Evolutionary conservation across 176 grass and related monocot species (phyloP).

Genomic region (Eleusine indica): DNA sequence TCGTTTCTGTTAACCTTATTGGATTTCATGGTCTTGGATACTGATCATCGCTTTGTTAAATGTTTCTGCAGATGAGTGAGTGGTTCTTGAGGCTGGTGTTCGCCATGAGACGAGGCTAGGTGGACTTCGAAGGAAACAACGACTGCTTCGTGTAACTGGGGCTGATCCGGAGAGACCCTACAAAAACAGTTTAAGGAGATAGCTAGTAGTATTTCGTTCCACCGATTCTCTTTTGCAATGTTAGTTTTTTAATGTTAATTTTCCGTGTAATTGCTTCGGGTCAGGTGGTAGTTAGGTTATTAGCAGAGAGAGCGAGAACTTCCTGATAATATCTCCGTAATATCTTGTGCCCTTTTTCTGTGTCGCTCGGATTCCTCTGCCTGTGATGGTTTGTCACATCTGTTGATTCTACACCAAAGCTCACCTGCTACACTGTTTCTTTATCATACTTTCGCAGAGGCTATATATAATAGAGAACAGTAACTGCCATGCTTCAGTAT

Average conservation of each 20-base stretch:
- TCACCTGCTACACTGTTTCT: conserved; percentile 17
- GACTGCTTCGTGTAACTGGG: background rate
- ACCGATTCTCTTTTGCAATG: background rate
- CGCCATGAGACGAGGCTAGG: background rate
- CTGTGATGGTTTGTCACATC: conserved; percentile 61
- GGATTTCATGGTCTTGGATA: too few relatives aligned
- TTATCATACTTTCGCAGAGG: conserved; percentile 6
- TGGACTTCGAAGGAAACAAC: background rate
- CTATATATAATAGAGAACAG: background rate
- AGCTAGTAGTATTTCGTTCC: background rate
- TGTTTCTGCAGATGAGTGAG: conserved; percentile 42
- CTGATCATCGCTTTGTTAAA: background rate
- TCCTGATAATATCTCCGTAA: conserved; percentile 27
- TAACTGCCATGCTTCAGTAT: background rate
- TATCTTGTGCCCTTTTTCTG: conserved; percentile 26
- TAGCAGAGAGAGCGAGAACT: background rate
- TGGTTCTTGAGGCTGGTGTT: background rate
- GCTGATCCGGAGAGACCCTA: background rate
- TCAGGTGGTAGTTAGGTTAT: background rate
- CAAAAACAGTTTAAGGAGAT: background rate
- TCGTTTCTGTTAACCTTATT: background rate
- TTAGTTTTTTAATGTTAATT: conserved; percentile 8
- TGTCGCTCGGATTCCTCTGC: conserved; percentile 10
- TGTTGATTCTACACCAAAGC: conserved; percentile 36
- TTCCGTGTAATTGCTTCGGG: background rate